These are phyloP conservation scores for Trametes sp. DNA, from an alignment of 1,284 basidiomycete species.

Conservation along the genomic window DNA sequence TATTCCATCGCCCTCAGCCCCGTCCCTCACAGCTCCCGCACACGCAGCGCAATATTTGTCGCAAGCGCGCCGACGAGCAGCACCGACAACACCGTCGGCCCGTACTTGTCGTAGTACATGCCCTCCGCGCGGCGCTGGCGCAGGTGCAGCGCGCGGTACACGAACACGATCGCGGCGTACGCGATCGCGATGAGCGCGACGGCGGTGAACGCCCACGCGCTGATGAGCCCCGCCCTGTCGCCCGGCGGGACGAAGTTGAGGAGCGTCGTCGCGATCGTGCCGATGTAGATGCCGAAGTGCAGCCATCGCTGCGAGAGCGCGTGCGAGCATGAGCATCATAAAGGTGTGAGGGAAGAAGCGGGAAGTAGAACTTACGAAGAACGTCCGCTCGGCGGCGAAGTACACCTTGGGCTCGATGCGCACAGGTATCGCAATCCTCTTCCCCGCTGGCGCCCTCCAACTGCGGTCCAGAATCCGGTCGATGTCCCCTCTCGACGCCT, in stretches of 20 bases:
- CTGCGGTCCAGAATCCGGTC: constrained; percentile 73
- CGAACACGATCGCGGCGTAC: constrained; percentile 89
- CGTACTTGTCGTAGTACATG: constrained; percentile 89
- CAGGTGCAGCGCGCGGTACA: constrained; percentile 84
- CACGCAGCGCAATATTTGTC: constrained; percentile 76
- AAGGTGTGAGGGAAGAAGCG: constrained; percentile 16
- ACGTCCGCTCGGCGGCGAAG: constrained; percentile 96
- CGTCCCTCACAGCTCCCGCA: constrained; percentile 38
- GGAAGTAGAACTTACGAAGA: constrained; percentile 63
- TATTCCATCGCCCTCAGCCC: not conserved
- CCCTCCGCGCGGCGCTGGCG: constrained; percentile 79
- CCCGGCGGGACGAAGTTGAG: constrained; percentile 87
- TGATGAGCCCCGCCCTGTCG: constrained; percentile 83
- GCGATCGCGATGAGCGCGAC: constrained; percentile 90
- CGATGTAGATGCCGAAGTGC: constrained; percentile 89
- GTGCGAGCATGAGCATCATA: not conserved
- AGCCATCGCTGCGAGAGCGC: constrained; percentile 83
- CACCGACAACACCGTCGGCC: constrained; percentile 80
- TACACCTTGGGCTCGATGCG: constrained; percentile 98
- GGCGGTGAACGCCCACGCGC: constrained; percentile 88
- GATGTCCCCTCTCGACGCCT: constrained; percentile 44
- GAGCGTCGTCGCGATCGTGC: constrained; percentile 88
- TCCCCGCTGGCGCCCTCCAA: constrained; percentile 87
- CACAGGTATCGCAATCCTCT: constrained; percentile 91
- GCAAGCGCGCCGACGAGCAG: constrained; percentile 76